phyloP scores from a whole-genome alignment of 805 yeast genomes.

The Metschnikowia continentalis region DNA sequence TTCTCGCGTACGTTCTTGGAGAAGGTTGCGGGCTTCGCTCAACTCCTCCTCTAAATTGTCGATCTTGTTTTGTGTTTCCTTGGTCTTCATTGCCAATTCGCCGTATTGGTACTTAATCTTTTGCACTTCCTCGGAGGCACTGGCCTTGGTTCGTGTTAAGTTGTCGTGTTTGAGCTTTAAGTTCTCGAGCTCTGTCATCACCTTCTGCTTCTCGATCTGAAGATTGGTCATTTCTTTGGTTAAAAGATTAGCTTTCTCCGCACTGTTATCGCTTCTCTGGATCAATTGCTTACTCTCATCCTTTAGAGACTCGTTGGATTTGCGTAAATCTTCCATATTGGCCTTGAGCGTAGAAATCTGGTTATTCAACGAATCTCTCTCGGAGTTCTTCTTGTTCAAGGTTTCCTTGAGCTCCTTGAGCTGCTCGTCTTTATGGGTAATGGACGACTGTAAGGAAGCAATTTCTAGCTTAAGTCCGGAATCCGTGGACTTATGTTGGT shows the following conservation, averaged over 20 bases:
- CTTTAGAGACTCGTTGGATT: slow-evolving; percentile 28
- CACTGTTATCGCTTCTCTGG: slow-evolving; percentile 39
- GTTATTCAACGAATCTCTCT: slow-evolving; percentile 37
- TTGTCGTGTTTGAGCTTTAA: slow-evolving; percentile 34
- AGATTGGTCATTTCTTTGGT: slow-evolving; percentile 36
- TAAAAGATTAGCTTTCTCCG: slow-evolving; percentile 28
- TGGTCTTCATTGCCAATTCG: slow-evolving; percentile 61
- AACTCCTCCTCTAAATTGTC: slow-evolving; percentile 79
- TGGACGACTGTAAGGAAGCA: slow-evolving; percentile 41
- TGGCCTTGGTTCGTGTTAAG: slow-evolving; percentile 29
- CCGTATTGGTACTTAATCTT: slow-evolving; percentile 63
- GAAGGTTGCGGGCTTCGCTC: slow-evolving; percentile 62
- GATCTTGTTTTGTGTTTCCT: slow-evolving; percentile 57
- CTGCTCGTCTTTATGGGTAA: slow-evolving; percentile 43
- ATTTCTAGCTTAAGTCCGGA: slow-evolving; percentile 47
- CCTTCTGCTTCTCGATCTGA: slow-evolving; percentile 41
- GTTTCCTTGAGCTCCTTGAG: slow-evolving; percentile 35
- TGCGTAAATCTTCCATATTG: slow-evolving; percentile 37
- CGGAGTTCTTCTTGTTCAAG: slow-evolving; percentile 30
- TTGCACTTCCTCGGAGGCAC: slow-evolving; percentile 38
- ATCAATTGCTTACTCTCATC: slow-evolving; percentile 39
- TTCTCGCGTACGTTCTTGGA: slow-evolving; percentile 82
- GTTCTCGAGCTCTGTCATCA: slow-evolving; percentile 37
- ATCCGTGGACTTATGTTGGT: slow-evolving; percentile 33
- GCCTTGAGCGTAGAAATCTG: slow-evolving; percentile 37